Base-by-base conservation (phyloP, 1,139 yeast genomes). In the Scheffersomyces parashehatae region DNA sequence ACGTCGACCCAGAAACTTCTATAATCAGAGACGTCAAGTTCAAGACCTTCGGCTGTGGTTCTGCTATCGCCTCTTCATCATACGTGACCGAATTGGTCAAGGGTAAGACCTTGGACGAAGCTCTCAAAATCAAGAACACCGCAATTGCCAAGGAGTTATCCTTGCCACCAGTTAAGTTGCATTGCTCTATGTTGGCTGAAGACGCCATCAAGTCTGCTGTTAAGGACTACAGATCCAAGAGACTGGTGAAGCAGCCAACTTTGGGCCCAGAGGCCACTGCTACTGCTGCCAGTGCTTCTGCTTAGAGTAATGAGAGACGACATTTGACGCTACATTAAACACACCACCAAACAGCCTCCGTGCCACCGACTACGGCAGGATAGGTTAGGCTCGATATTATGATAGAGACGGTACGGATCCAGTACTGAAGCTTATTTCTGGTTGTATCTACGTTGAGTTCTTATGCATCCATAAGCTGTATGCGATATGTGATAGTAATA, bases 171-270 rank as follows among this genome's bases (percentile, higher is more conserved):
- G 99, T 93, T 47, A 93, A 93, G 68, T 79, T 93, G 59, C 99
- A 93, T 67, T 93, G 99, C 68, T 88, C 97, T 13, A 93, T 93
- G 99, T 78, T 93, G 64, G 99, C 99, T 11, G 99, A 93, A 69
- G 99, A 93, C 62, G 98, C 99, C 45, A 93, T 93, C 67, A 91
- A 93, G 77, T 85, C 93, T 42, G 99, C 99, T 15, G 93, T 93
- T 58, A 90, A 88, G 73, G 99, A 93, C 66, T 93, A 91, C 77
- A 82, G 82, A 67, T 68, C 90, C 42, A 93, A 93, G 84, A 75
- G 83, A 65, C 47, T 52, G 35, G 51, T 53, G 34, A 65, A 62
- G 48, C 62, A 64, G 52, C 80, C 82, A 37, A 79, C 83, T 40
- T 69, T 79, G 56, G 82, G 82, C 35, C 79, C 81, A 9, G 78